These are phyloP conservation scores for Mycena belliarum DNA, from an alignment of 768 basidiomycete genomes.

Conservation along the genomic window DNA sequence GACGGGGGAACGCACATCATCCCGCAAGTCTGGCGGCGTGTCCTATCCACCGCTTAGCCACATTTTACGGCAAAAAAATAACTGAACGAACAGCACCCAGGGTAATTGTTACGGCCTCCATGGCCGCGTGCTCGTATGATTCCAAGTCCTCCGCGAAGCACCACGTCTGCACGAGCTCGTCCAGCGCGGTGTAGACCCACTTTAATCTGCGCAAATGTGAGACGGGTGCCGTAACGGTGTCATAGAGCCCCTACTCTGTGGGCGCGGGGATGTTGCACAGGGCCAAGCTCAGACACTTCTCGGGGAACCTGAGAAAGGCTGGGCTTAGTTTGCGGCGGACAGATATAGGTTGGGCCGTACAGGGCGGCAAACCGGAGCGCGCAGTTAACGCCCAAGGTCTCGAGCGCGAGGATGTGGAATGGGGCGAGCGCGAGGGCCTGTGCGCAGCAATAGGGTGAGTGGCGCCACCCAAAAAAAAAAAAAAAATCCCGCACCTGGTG, in stretches of 20 bases:
- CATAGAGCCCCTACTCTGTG: constrained; percentile 53
- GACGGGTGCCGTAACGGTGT: not conserved
- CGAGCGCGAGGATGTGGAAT: constrained; percentile 72
- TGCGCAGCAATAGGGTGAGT: too few species aligned
- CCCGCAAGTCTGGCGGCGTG: constrained; percentile 56
- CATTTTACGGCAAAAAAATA: not conserved
- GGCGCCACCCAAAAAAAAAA: too few species aligned
- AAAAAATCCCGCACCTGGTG: constrained; percentile 52
- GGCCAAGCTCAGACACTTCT: constrained; percentile 66
- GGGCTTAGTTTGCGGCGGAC: not conserved
- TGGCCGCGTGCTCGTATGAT: constrained; percentile 63
- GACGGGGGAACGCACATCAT: constrained; percentile 50
- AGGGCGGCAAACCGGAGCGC: constrained; percentile 66
- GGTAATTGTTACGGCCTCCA: constrained; percentile 57
- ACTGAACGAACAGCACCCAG: constrained; percentile 52
- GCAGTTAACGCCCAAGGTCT: constrained; percentile 54
- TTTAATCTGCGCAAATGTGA: constrained; percentile 43
- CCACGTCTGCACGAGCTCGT: constrained; percentile 64
- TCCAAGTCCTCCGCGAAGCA: constrained; percentile 68
- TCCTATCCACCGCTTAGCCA: constrained; percentile 35
- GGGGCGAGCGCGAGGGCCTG: constrained; percentile 66
- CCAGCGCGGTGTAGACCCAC: constrained; percentile 60
- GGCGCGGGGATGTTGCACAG: constrained; percentile 69
- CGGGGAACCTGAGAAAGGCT: constrained; percentile 59
- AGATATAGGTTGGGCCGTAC: constrained; percentile 40